Percentiles rank a stretch among this genome's conserved stretches.
phyloP scores from a whole-genome alignment of 2,329 filamentous ascomycete species.

The Aspergillus alliaceus region DNA sequence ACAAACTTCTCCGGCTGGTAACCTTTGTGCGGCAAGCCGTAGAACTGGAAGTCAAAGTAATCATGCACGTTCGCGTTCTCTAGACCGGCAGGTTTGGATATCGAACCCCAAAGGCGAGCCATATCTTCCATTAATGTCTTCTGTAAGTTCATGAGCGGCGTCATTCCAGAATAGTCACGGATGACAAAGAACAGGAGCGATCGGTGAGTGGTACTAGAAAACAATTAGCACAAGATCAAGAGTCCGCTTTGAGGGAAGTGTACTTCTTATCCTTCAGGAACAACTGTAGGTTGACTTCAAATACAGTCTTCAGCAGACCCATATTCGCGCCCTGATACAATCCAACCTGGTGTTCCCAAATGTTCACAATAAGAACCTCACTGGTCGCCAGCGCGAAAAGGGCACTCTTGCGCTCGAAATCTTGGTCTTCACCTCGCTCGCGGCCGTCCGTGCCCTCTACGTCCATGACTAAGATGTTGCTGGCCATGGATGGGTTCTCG shows the following conservation, averaged over 20 bases:
- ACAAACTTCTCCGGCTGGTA: constrained; percentile 90
- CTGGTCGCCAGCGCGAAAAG: constrained; percentile 96
- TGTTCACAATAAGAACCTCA: constrained; percentile 96
- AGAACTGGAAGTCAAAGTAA: constrained; percentile 98
- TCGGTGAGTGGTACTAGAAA: constrained; percentile 71
- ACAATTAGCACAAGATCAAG: constrained; percentile 22
- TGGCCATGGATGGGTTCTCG: constrained; percentile 67
- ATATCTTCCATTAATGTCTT: constrained; percentile 89
- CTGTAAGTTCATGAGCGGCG: constrained; percentile 84
- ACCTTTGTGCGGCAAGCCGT: constrained; percentile 93
- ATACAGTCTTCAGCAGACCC: constrained; percentile 97
- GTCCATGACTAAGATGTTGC: constrained; percentile 99
- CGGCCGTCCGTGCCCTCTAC: constrained; percentile 96
- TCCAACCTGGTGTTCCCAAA: constrained; percentile 98
- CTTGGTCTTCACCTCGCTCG: constrained; percentile 95
- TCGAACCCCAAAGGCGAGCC: constrained; percentile 84
- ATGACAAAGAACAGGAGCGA: constrained; percentile 98
- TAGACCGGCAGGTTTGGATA: constrained; percentile 86
- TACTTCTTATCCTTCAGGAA: constrained; percentile 95
- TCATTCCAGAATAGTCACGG: constrained; percentile 90
- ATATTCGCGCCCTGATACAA: constrained; percentile 98
- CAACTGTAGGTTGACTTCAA: constrained; percentile 95
- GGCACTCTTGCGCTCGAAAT: constrained; percentile 97
- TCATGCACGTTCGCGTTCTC: constrained; percentile 90
- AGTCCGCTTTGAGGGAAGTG: constrained; percentile 26